A percentile compares a stretch with the other conserved stretches of the same genome.
Conservation (phyloP, 2,329 filamentous ascomycete genomes). For the Aspergillus udagawae region DNA sequence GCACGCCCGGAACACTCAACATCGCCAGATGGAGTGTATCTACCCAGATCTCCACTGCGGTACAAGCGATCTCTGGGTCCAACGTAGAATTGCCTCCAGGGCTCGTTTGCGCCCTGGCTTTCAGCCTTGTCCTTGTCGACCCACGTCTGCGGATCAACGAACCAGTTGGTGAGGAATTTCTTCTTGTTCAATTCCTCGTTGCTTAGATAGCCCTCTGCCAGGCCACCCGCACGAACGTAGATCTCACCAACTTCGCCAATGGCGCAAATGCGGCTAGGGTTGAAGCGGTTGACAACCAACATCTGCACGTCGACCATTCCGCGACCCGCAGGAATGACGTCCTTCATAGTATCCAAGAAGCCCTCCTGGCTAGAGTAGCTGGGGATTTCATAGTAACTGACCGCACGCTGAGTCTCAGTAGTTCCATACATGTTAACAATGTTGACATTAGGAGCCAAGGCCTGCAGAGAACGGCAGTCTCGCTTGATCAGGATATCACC, state of each 20-base stretch:
- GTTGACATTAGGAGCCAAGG: slow-evolving; percentile 67
- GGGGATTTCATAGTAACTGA: slow-evolving; percentile 78
- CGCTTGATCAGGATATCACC: slow-evolving; percentile 83
- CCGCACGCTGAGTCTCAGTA: slow-evolving; percentile 76
- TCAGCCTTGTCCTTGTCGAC: slow-evolving; percentile 57
- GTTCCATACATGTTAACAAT: slow-evolving; percentile 88
- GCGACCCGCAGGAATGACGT: slow-evolving; percentile 76
- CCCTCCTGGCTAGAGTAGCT: slow-evolving; percentile 60
- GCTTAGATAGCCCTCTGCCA: slow-evolving; percentile 77
- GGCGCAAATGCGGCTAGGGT: slow-evolving; percentile 65
- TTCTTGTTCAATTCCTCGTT: slow-evolving; percentile 57
- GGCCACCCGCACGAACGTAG: slow-evolving; percentile 73
- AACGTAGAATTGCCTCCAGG: slow-evolving; percentile 74
- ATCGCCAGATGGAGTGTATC: slow-evolving; percentile 66
- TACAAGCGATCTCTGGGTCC: slow-evolving; percentile 85
- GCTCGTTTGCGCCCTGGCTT: slow-evolving; percentile 53
- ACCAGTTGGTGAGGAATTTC: slow-evolving; percentile 86
- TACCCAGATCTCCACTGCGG: slow-evolving; percentile 79
- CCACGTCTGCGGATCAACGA: slow-evolving; percentile 71
- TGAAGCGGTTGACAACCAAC: slow-evolving; percentile 70
- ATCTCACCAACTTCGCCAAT: slow-evolving; percentile 83
- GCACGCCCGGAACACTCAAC: slow-evolving; percentile 75
- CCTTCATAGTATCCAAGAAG: slow-evolving; percentile 61
- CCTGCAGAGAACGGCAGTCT: slow-evolving; percentile 73
- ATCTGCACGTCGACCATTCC: slow-evolving; percentile 90